Evolutionary conservation across 768 basidiomycete species (phyloP).

Genomic region (Hericium erinaceus): DNA sequence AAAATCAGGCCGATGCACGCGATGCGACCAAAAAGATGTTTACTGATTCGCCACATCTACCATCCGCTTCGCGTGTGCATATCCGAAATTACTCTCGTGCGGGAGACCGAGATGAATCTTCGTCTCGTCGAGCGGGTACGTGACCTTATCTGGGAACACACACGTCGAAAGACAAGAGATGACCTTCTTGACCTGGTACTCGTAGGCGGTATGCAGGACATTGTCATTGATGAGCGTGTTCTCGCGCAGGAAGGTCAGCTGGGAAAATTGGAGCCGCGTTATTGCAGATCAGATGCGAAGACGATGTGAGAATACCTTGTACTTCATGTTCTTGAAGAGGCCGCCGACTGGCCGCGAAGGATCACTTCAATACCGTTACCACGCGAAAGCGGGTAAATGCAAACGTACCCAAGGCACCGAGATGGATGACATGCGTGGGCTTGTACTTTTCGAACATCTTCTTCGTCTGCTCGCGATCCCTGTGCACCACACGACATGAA

Average conservation of each 20-base stretch:
- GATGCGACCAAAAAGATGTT: constrained; percentile 16
- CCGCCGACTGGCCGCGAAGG: constrained; percentile 61
- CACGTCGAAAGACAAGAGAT: constrained; percentile 96
- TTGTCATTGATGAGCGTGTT: constrained; percentile 96
- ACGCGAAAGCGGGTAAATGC: background rate
- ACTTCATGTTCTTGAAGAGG: constrained; percentile 91
- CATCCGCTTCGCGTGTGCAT: constrained; percentile 91
- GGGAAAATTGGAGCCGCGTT: background rate
- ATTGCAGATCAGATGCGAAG: background rate
- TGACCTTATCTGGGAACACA: constrained; percentile 93
- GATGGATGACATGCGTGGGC: constrained; percentile 94
- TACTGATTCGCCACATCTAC: constrained; percentile 95
- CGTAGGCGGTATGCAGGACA: constrained; percentile 69
- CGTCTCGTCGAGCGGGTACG: constrained; percentile 86
- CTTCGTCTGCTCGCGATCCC: constrained; percentile 61
- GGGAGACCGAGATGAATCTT: constrained; percentile 92
- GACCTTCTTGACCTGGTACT: constrained; percentile 60
- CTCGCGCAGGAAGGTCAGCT: constrained; percentile 90
- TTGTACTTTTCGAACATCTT: constrained; percentile 83
- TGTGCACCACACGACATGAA: constrained; percentile 20
- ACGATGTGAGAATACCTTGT: constrained; percentile 47
- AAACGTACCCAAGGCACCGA: constrained; percentile 73
- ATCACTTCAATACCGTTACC: too few relatives aligned
- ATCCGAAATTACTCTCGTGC: constrained; percentile 93
- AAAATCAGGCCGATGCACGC: background rate